Conservation (phyloP, 1,139 yeast species). For the Kodamaea sp. region DNA sequence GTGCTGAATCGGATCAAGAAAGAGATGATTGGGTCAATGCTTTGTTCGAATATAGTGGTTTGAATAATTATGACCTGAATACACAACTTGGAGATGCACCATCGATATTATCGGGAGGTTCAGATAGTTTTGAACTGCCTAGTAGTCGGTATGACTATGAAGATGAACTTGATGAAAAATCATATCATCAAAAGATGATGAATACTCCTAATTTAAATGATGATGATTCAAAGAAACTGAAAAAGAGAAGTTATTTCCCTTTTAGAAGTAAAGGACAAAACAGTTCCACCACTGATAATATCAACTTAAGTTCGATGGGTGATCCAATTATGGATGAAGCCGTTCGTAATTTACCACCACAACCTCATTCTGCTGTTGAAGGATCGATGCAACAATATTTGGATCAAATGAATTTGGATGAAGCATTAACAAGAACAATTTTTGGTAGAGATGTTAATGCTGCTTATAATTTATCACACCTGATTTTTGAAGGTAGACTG, state of each 20-base stretch:
- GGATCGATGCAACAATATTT: slow-evolving; percentile 34
- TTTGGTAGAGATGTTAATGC: slow-evolving; percentile 66
- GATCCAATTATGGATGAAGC: slow-evolving; percentile 3
- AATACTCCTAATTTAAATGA: slow-evolving; percentile 6
- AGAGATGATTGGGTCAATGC: slow-evolving; percentile 75
- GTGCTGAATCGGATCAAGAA: slow-evolving; percentile 80
- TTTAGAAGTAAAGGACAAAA: slow-evolving; percentile 37
- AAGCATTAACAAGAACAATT: slow-evolving; percentile 35
- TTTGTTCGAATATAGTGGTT: slow-evolving; percentile 43
- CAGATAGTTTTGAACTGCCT: slow-evolving; percentile 8
- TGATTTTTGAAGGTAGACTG: slow-evolving; percentile 36
- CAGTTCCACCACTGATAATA: slow-evolving; percentile 1
- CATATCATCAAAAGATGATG: background rate
- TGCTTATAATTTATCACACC: slow-evolving; percentile 51
- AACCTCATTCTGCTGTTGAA: slow-evolving; percentile 11
- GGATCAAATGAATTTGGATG: slow-evolving; percentile 39
- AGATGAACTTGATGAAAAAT: slow-evolving; percentile 16
- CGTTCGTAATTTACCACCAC: background rate
- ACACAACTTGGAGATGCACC: background rate
- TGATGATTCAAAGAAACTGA: slow-evolving; percentile 33
- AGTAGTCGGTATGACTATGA: slow-evolving; percentile 12
- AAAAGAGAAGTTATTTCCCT: slow-evolving; percentile 60
- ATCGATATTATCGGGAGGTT: background rate
- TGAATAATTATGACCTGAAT: slow-evolving; percentile 1
- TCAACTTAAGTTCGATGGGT: slow-evolving; percentile 1